Base-by-base conservation (phyloP, 176 grass and related monocot genomes). In the Aegilops umbellulata region DNA sequence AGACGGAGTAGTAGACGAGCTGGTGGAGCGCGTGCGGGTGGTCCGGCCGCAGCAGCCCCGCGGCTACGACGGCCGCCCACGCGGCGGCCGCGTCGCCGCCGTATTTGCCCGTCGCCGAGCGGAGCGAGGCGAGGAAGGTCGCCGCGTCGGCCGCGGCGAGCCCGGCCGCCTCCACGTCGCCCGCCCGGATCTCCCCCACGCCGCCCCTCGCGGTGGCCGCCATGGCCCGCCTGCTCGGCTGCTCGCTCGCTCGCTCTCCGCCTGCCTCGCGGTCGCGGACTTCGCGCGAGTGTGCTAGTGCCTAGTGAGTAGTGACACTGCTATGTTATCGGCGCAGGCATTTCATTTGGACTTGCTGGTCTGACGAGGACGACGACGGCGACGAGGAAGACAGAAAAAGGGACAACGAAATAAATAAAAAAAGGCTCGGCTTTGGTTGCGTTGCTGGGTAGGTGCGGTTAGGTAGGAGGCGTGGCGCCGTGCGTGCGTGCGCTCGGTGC, bases 11-110 rank as follows among this genome's bases (percentile, higher is more conserved):
- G 88, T 95, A 98, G 9, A 98, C 90, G 46, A 98, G 93, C 91
- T 90, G 96, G 78, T 98, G 93, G 78, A 98, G 93, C 75, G 91
- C 86, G 89, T 92, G 96, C 36, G 93, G 96, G 87, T 95, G 93
- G 69, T 92, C 96, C 77, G 93, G 91, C 84, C 84, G 83, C 77
- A 98, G 90, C 38, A 94, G n/a, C 65, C 86, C 76, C 26, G 65
- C 65, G 53, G 83, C 86, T 11, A 16, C 63, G 24, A 84, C 86
- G 10, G 81, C 89, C 62, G 26, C 60, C 93, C 96, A 98, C 8
- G 84, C 75, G 23, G 84, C 93, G 73, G 92, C 82, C 63, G 87
- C 63, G 19, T 69, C 69, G 1, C 36, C 0, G 63, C 13, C 22
- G 55, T 42, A 19, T 34, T 31, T 67, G 10, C 77, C 78, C 26